Evolutionary conservation across 129 eudicot species (phyloP).

Genomic region (Glebionis coronaria): DNA sequence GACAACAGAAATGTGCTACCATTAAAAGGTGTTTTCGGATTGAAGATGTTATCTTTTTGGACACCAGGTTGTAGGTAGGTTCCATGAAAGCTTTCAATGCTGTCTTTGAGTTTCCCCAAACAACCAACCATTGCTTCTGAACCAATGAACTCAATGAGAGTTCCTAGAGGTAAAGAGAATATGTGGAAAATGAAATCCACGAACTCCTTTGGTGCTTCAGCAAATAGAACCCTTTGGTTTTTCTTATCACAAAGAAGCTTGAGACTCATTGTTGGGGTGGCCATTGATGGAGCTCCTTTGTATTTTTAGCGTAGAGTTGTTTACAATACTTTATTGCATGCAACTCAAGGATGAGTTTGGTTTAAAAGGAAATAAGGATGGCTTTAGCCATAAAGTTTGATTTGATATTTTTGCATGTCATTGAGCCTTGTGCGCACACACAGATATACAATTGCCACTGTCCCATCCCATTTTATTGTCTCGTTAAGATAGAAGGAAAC

Average conservation of each 20-base stretch:
- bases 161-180: slow-evolving; percentile 16
- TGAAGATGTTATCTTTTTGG: neutral
- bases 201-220: slow-evolving; percentile 6
- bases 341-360: too few relatives aligned
- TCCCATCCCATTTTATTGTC: too few relatives aligned
- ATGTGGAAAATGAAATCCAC: slow-evolving; percentile 15
- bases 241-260: slow-evolving; percentile 13
- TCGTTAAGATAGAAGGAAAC: too few relatives aligned
- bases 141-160: slow-evolving; percentile 4
- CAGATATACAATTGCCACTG: too few relatives aligned
- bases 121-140: slow-evolving; percentile 8
- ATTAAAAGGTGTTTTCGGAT: neutral
- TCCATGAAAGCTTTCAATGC: neutral
- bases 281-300: neutral
- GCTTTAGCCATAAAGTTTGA: too few relatives aligned
- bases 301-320: too few relatives aligned
- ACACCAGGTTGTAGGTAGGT: slow-evolving; percentile 9
- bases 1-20: neutral
- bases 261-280: slow-evolving; percentile 12
- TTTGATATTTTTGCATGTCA: too few relatives aligned
- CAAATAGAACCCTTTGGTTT: slow-evolving; percentile 8
- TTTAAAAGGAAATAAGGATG: too few relatives aligned
- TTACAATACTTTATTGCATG: too few relatives aligned
- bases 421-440: too few relatives aligned
- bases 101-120: neutral